Conservation (phyloP, 441 rosid species). For the Erodium texanum region DNA sequence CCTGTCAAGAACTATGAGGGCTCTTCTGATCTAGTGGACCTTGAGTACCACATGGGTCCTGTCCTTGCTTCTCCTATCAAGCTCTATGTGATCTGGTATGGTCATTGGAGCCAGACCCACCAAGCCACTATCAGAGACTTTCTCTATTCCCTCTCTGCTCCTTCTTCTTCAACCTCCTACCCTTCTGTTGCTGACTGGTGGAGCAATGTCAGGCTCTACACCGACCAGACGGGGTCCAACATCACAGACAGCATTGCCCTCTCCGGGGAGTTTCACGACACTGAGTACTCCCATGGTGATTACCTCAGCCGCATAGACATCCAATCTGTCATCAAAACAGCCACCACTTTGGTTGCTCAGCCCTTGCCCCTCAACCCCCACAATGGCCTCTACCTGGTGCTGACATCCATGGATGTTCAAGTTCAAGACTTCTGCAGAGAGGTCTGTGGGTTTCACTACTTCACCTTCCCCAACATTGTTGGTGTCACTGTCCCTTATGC, state of each 20-base stretch:
- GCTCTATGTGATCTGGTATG: conserved; percentile 55
- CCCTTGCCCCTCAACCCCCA: conserved; percentile 43
- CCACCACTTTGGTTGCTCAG: conserved; percentile 23
- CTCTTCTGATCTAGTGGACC: conserved; percentile 41
- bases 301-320: conserved; percentile 40
- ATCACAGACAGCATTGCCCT: conserved; percentile 33
- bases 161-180: conserved; percentile 25
- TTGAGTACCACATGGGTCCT: conserved; percentile 62
- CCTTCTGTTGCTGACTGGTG: conserved; percentile 65
- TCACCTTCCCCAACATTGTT: conserved; percentile 44
- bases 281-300: conserved; percentile 40
- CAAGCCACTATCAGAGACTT: conserved; percentile 48
- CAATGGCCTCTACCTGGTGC: conserved; percentile 43
- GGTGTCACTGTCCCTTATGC: conserved; percentile 53
- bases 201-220: conserved; percentile 42
- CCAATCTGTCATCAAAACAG: conserved; percentile 45
- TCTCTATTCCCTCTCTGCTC: conserved; percentile 39
- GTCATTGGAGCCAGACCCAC: conserved; percentile 46
- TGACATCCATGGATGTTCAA: conserved; percentile 41
- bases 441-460: conserved; percentile 60
- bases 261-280: conserved; percentile 40
- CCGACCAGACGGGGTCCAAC: conserved; percentile 56
- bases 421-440: conserved; percentile 65
- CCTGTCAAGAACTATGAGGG: conserved; percentile 42
- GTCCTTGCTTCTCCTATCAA: conserved; percentile 42